Base-by-base conservation (phyloP, 1,139 yeast species). In the Pichia sp. region DNA sequence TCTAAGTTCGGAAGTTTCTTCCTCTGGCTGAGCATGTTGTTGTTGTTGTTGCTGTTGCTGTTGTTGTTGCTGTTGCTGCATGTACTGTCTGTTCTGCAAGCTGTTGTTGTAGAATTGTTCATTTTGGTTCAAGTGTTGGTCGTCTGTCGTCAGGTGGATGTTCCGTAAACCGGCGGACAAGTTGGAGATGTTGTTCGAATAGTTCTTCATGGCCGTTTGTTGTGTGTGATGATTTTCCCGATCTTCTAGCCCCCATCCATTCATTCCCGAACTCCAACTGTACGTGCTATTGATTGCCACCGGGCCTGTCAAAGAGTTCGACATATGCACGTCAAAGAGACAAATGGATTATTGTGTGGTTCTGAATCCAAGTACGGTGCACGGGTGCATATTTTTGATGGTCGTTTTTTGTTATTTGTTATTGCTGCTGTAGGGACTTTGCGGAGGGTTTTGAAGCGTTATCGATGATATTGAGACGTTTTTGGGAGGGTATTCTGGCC, bases 1-100 rank as follows among this genome's bases (percentile, higher is more conserved):
- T 22, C 86, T 73, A 43, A 88, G 78, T 53, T 95, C 41, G 9
- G 35, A 30, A 2, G 38, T 33, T 31, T 42, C 48, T 19, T 37
- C 40, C 3, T 35, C 40, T 22, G 31, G 40, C 16, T 43, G 42
- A n/a, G 33, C 30, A 16, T 18, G 40, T 21, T 30, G 31, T 19
- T 38, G 43, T 16, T 24, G 32, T 37, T 38, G 47, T 23, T 33
- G 39, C 19, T 34, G 40, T 29, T 33, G 38, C 16, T 15, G 23
- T 19, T 28, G 23, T 31, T 20, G 33, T 10, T 31, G 31, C 19
- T 20, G 41, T 21, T 36, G 22, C 20, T 32, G 25, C 14, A 32
- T 16, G 6, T 28, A 18, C 3, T 31, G 35, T 6, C 40, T 18
- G n/a, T 37, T 25, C 9, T 31, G 35, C 16, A 32, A 18, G 16